phyloP scores from a whole-genome alignment of 305 asterid genomes.

The Nicotiana rustica region DNA sequence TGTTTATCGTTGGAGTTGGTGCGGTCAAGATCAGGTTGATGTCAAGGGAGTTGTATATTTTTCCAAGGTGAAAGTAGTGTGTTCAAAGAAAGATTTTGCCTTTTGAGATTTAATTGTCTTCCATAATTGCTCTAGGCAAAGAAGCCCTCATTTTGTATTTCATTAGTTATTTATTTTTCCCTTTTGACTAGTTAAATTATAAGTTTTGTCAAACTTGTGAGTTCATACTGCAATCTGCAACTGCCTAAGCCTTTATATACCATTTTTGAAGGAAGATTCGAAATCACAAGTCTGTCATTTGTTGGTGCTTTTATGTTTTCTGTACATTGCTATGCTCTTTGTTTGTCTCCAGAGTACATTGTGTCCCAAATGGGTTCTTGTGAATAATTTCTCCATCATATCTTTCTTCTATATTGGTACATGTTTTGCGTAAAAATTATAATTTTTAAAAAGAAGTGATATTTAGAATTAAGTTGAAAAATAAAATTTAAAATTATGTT shows the following conservation, averaged over 20 bases:
- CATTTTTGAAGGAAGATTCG: conserved; percentile 25
- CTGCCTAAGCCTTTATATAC: conserved; percentile 39
- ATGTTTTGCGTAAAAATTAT: too few relatives aligned
- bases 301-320: not conserved
- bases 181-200: conserved; percentile 46
- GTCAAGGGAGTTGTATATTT: conserved; percentile 52
- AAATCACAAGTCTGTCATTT: conserved; percentile 32
- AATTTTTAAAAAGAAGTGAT: too few relatives aligned
- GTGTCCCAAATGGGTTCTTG: too few relatives aligned
- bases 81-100: conserved; percentile 41
- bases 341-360: not conserved
- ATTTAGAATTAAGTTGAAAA: too few relatives aligned
- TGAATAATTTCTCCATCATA: too few relatives aligned
- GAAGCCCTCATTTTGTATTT: conserved; percentile 49
- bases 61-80: conserved; percentile 43
- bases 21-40: conserved; percentile 35
- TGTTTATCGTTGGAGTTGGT: not conserved
- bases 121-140: conserved; percentile 41
- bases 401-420: too few relatives aligned
- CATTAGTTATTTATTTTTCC: conserved; percentile 55
- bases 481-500: too few relatives aligned
- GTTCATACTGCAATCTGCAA: conserved; percentile 58
- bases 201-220: conserved; percentile 55
- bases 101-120: conserved; percentile 48
- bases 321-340: not conserved